These are phyloP conservation scores for Myriosclerotinia curreyana DNA, from an alignment of 2,329 filamentous ascomycete species.

Conservation along the genomic window DNA sequence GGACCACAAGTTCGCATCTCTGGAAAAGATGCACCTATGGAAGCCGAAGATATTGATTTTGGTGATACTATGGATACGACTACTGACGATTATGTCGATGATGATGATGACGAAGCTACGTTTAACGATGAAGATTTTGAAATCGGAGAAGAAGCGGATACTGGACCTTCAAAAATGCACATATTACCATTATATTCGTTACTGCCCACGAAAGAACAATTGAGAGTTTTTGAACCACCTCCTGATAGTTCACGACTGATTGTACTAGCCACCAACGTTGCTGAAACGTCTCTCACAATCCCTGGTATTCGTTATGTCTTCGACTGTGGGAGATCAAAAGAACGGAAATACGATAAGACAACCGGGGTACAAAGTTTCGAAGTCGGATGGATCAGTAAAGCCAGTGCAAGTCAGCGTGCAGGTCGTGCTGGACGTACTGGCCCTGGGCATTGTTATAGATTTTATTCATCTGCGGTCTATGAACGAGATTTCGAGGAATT, in stretches of 20 bases:
- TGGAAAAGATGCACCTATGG: slow-evolving; percentile 72
- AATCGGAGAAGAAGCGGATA: slow-evolving; percentile 62
- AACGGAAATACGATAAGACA: slow-evolving; percentile 80
- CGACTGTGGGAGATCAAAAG: slow-evolving; percentile 88
- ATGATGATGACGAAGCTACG: slow-evolving; percentile 62
- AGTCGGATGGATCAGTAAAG: slow-evolving; percentile 96
- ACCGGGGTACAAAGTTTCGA: slow-evolving; percentile 96
- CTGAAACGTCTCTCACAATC: slow-evolving; percentile 95
- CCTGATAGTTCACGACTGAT: slow-evolving; percentile 82
- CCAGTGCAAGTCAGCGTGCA: slow-evolving; percentile 84
- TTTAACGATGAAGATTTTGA: slow-evolving; percentile 49
- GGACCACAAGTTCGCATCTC: slow-evolving; percentile 71
- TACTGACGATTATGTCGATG: slow-evolving; percentile 55
- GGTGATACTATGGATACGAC: slow-evolving; percentile 59
- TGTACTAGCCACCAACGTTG: slow-evolving; percentile 91
- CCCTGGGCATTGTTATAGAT: slow-evolving; percentile 89
- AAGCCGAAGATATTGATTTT: slow-evolving; percentile 84
- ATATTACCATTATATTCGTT: slow-evolving; percentile 93
- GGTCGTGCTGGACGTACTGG: slow-evolving; percentile 95
- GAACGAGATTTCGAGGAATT: slow-evolving; percentile 86
- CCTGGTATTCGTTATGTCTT: slow-evolving; percentile 95
- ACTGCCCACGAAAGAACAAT: slow-evolving; percentile 83
- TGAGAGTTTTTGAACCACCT: slow-evolving; percentile 81
- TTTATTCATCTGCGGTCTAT: slow-evolving; percentile 93
- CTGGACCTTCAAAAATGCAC: slow-evolving; percentile 71